These are phyloP conservation scores for Zostera marina DNA, from an alignment of 116 monocot species.

Conservation along the genomic window DNA sequence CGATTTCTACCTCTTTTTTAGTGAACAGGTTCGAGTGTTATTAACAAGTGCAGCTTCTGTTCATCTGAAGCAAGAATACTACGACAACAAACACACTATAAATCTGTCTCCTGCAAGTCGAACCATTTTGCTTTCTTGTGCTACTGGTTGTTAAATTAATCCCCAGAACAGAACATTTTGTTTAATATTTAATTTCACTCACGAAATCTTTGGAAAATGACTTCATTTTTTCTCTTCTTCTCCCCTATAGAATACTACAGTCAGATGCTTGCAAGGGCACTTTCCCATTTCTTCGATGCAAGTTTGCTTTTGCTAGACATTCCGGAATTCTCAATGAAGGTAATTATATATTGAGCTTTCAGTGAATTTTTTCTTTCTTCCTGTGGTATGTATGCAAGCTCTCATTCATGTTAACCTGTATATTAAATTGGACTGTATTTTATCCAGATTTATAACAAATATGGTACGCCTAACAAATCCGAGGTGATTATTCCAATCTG, in stretches of 20 bases:
- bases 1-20: constrained; percentile 4
- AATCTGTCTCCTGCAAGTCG: constrained; percentile 74
- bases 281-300: constrained; percentile 60
- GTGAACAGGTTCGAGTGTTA: constrained; percentile 46
- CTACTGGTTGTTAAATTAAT: constrained; percentile 41
- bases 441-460: constrained; percentile 80
- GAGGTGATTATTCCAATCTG: constrained; percentile 2
- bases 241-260: constrained; percentile 48
- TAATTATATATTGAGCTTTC: constrained; percentile 9
- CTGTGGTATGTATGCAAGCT: neutral
- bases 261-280: constrained; percentile 78
- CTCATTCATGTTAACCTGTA: neutral
- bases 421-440: neutral
- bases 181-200: too few species aligned
- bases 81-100: constrained; percentile 59
- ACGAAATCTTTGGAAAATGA: neutral
- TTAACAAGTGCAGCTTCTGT: constrained; percentile 79
- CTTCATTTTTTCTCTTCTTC: neutral
- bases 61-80: constrained; percentile 58
- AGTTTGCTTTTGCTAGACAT: constrained; percentile 74
- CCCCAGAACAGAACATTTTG: too few species aligned
- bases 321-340: constrained; percentile 77
- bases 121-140: constrained; percentile 69
- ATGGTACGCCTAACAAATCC: constrained; percentile 42
- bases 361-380: neutral